Base-by-base conservation (phyloP, 2,329 filamentous ascomycete species). In the Tolypocladium tropicale region DNA sequence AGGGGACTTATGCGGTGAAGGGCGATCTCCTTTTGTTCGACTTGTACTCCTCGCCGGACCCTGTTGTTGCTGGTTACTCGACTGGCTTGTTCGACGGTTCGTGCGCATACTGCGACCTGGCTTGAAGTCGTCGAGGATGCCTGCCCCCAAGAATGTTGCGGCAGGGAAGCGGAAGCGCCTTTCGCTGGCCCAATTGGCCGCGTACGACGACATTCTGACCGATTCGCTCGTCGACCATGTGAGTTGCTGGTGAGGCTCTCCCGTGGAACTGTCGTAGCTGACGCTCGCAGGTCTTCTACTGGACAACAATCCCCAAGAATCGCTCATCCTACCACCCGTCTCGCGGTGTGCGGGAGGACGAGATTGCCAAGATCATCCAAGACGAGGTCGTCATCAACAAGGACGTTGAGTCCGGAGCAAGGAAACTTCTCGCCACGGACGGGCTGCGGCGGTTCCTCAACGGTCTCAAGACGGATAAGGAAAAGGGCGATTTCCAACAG, bases 211-310 rank as follows among this genome's bases (percentile, higher is more conserved):
- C 72, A 86, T 97, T 61, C 78, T 95, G 60, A 99, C 94, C 9
- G 94, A 99, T 80, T 89, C 90, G 63, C 84, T 99, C 54, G 86
- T 99, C 59, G 94, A 99, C 73, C 90, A 93, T 75, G 93, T 96
- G 81, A 74, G 88, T 80, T 36, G 37, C 52, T 58, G 57, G 53
- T 49, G 9, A 50, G n/a, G 21, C 6, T 14, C 4, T 30, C 12
- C 28, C 4, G 3, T n/a, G 6, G 16, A 52, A 25, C 6, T 16
- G 39, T n/a, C 28, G 4, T 11, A 5, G 28, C 46, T 59, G 53
- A 68, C 58, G 53, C 57, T 9, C 52, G 58, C 63, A 96, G 93
- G 87, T 90, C 11, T 96, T 89, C 72, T 99, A 94, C 77, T 97
- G 94, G 93, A 93, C 93, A 6, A 89, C 83, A 4, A 96, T 96